phyloP scores from a whole-genome alignment of 2,329 filamentous ascomycete species.

The Trichoderma atroviride region DNA sequence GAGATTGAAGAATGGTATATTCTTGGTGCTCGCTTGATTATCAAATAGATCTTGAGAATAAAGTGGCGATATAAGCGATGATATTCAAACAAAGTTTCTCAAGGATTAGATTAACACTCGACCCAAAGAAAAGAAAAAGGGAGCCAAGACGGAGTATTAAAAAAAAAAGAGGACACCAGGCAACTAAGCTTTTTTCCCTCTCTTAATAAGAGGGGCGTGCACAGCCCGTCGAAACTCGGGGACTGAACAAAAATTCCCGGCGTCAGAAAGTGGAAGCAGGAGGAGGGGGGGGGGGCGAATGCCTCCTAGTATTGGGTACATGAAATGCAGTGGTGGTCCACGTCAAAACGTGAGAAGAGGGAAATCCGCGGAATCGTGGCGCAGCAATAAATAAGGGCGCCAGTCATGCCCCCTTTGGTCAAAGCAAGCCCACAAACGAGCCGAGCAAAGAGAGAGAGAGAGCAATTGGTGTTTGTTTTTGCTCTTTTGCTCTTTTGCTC shows the following conservation, averaged over 20 bases:
- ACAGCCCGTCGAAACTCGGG: background rate
- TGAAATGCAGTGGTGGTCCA: constrained; percentile 1
- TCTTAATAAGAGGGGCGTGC: constrained; percentile 8
- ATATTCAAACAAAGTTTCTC: background rate
- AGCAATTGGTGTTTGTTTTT: background rate
- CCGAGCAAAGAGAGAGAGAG: background rate
- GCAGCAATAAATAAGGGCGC: background rate
- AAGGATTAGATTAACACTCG: background rate
- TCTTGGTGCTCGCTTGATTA: background rate
- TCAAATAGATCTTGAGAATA: background rate
- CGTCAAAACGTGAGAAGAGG: background rate
- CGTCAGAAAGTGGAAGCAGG: background rate
- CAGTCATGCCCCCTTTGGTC: constrained; percentile 8
- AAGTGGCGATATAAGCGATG: background rate
- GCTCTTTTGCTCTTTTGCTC: background rate
- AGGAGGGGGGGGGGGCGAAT: background rate
- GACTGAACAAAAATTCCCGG: constrained; percentile 5
- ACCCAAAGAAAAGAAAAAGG: background rate
- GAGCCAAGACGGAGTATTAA: constrained; percentile 5
- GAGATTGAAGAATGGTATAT: background rate
- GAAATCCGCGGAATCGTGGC: constrained; percentile 16
- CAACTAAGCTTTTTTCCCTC: constrained; percentile 18
- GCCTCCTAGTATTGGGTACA: background rate
- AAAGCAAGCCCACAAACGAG: background rate
- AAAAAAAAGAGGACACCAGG: background rate